Evolutionary conservation across 2,329 filamentous ascomycete species (phyloP), one percentile per base, ranked within the genome.

Genomic region (Alternaria ethzedia): DNA sequence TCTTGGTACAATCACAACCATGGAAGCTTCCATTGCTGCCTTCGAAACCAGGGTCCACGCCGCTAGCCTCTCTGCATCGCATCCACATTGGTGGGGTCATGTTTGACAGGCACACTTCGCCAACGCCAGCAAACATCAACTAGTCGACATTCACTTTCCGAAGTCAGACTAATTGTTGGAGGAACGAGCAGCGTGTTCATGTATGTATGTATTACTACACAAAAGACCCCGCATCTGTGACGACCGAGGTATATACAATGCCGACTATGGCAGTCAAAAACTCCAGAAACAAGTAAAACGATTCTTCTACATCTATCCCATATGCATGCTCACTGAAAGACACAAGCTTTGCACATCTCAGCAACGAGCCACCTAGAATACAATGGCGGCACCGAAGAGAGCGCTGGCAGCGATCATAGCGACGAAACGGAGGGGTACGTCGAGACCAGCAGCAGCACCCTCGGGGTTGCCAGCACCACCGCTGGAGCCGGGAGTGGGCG

Each of bases 321-420:
- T 57, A 49, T 44, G 32, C 20, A n/a, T n/a, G 55, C 59, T 55
- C 56, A 55, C 57, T 57, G 13, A 26, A 21, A 25, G 44, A n/a
- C 30, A 43, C 20, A 21, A 44, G 21, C 41, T 45, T n/a, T 17
- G 6, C 20, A 54, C 36, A 32, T 43, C 17, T 20, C 23, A 26
- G 12, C n/a, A 26, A 67, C 55, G 32, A 41, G 61, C 45, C 47
- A 57, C 57, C 66, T 75, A 79, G 63, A 79, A 70, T 50, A 78
- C 41, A 56, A 79, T 65, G 54, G 68, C 72, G 66, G 71, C 71
- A 43, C 77, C 75, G 66, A 79, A 73, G 44, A 78, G 47, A 49
- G 75, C 64, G 66, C 76, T 76, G 41, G 73, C 75, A 54, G 63
- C 75, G 32, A 77, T 59, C 63, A 77, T 69, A 21, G 70, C 71